Percentiles rank a stretch among this genome's conserved stretches.
Conservation (phyloP, 495 filamentous ascomycete genomes). For the Chaetomium tenue region DNA sequence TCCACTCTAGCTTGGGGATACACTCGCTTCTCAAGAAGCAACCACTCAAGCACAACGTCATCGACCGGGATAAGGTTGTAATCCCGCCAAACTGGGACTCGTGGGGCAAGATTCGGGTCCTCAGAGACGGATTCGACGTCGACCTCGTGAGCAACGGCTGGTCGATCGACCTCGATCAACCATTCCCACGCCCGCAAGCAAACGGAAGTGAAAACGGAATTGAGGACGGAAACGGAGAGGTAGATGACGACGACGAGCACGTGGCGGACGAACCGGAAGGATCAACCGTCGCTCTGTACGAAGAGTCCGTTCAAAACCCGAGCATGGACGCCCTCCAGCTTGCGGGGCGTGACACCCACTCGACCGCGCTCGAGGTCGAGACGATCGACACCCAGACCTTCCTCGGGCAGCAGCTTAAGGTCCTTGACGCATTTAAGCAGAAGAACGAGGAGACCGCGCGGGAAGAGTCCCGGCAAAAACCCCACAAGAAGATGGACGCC, state of each 20-base stretch:
- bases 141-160: slow-evolving; percentile 81
- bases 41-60: slow-evolving; percentile 87
- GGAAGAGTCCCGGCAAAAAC: slow-evolving; percentile 41
- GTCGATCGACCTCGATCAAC: slow-evolving; percentile 72
- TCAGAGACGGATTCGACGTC: slow-evolving; percentile 92
- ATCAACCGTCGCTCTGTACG: slow-evolving; percentile 69
- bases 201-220: slow-evolving; percentile 19
- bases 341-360: slow-evolving; percentile 49
- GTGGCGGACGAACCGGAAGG: slow-evolving; percentile 41
- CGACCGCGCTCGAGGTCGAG: slow-evolving; percentile 62
- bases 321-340: slow-evolving; percentile 58
- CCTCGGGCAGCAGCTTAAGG: slow-evolving; percentile 67
- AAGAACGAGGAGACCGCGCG: slow-evolving; percentile 62
- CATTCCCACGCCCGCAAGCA: slow-evolving; percentile 33
- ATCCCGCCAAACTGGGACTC: slow-evolving; percentile 98
- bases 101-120: slow-evolving; percentile 93
- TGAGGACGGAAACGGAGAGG: slow-evolving; percentile 18
- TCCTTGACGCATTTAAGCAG: slow-evolving; percentile 63
- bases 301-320: slow-evolving; percentile 73
- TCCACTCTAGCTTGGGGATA: slow-evolving; percentile 87
- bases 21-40: slow-evolving; percentile 82
- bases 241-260: slow-evolving; percentile 30
- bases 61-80: slow-evolving; percentile 91
- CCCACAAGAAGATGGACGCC: slow-evolving; percentile 37
- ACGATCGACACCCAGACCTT: slow-evolving; percentile 78